These are phyloP conservation scores for Chaetomiaceae sp. DNA, from an alignment of 2,329 filamentous ascomycete species.

Conservation along the genomic window DNA sequence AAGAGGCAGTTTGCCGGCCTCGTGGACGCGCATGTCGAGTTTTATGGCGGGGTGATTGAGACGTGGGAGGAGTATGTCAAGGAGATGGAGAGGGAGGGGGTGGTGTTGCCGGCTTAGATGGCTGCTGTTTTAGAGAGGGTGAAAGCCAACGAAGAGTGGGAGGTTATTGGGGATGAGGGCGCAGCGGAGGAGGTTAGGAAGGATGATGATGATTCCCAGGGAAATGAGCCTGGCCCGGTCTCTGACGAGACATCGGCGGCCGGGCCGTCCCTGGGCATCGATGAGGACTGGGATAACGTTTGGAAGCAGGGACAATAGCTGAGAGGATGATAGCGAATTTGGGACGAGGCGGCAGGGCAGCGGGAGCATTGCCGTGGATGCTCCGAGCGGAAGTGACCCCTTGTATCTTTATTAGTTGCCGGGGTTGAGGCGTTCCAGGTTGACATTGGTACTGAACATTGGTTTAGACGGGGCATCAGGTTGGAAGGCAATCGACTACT, in stretches of 20 bases:
- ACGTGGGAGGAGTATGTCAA: constrained; percentile 88
- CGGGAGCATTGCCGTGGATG: neutral
- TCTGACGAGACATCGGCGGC: too few relatives aligned
- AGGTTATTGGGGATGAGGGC: neutral
- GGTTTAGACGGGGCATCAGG: neutral
- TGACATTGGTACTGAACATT: neutral
- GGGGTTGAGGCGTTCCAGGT: neutral
- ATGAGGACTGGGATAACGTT: too few relatives aligned
- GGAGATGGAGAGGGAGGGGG: constrained; percentile 73
- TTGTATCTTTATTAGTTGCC: neutral
- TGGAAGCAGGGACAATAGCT: too few relatives aligned
- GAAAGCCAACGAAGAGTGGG: neutral
- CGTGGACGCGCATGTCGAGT: constrained; percentile 79
- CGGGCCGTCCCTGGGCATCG: too few relatives aligned
- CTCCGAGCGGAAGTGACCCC: neutral
- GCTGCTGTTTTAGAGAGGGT: neutral
- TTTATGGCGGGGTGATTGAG: constrained; percentile 74
- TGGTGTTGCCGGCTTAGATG: constrained; percentile 28
- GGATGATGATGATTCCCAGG: neutral
- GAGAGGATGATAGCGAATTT: neutral
- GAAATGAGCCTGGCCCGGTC: neutral
- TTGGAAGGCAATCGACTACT: neutral
- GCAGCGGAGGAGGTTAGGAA: neutral
- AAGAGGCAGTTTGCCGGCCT: constrained; percentile 78
- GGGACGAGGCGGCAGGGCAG: neutral